Percentiles rank a stretch among this genome's conserved stretches.
phyloP scores from a whole-genome alignment of 805 yeast species.

The Metschnikowia matae region DNA sequence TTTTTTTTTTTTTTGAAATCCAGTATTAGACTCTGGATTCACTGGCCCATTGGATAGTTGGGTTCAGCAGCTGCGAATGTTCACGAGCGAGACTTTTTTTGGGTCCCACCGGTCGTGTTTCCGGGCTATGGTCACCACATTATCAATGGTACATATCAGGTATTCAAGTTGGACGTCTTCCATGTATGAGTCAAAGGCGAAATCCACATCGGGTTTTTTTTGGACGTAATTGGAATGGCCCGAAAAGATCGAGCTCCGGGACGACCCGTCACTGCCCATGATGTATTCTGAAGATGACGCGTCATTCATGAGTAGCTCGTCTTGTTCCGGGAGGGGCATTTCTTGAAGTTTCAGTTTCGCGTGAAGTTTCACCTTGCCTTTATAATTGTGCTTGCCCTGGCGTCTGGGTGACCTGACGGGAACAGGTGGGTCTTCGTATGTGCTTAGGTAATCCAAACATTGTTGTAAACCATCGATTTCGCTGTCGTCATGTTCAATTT shows the following conservation, averaged over 20 bases:
- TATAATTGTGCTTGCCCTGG: background rate
- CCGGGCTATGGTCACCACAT: constrained; percentile 22
- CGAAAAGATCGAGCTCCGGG: constrained; percentile 14
- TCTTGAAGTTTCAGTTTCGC: background rate
- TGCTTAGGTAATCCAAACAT: constrained; percentile 8
- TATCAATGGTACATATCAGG: constrained; percentile 23
- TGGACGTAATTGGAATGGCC: background rate
- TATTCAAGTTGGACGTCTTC: constrained; percentile 18
- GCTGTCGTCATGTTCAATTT: constrained; percentile 1
- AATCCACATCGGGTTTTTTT: background rate
- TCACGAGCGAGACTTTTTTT: constrained; percentile 9
- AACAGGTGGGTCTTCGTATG: constrained; percentile 5
- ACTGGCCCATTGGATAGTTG: background rate
- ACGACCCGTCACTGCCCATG: constrained; percentile 5
- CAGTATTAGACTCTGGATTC: background rate
- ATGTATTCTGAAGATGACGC: constrained; percentile 9
- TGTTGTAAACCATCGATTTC: constrained; percentile 3
- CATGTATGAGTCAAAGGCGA: constrained; percentile 15
- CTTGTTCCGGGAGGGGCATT: background rate
- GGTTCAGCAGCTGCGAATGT: background rate
- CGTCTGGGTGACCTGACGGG: constrained; percentile 15
- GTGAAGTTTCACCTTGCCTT: background rate
- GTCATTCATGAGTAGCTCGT: constrained; percentile 3
- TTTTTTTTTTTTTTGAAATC: no score
- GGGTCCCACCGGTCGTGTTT: constrained; percentile 16